Evolutionary conservation across 345 rosid genomes (phyloP), one percentile per base, ranked within the genome.

Genomic region (Melaleuca quinquenervia): DNA sequence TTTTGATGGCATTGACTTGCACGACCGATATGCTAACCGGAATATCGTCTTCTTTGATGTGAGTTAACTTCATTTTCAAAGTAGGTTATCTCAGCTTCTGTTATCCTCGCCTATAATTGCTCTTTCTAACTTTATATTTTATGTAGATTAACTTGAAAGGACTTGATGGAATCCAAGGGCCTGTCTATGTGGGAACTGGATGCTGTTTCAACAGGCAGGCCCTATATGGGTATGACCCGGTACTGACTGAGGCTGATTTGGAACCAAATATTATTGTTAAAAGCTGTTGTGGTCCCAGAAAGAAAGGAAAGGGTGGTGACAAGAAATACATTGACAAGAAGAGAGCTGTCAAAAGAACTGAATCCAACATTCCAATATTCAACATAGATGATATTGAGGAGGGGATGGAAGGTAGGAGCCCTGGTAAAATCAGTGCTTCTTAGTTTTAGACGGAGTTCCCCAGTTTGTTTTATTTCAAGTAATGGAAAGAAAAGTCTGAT

Each of bases 131-230:
- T 82, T 58, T 49, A 76, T 41, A 86, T 89, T 84, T 82, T 82
- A 82, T 84, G 86, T 93, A 97, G 99, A 94, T 95, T 92, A 97
- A 95, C 91, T 88, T 97, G 98, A 97, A 96, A 89, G 99, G 98
- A 86, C 90, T 91, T 82, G 99, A 97, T 87, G 99, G 98, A 85
- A 91, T 97, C 90, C 99, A 97, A 87, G 99, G 99, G 85, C 99
- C 99, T 49, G 97, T 96, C 52, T 97, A 95, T 85, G 99, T 97
- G 91, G 99, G 99, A 84, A 97, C 99, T 82, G 99, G 99, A 90
- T 92, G 95, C 89, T 96, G 98, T 92, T 97, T 97, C 91, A 96
- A 97, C 84, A 95, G 99, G 93, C 98, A 97, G 89, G 98, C 99
- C 50, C 90, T 97, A 27, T 97, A 97, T 89, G 99, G 99, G 82